Base-by-base conservation (phyloP, 148 eudicot species). In the Amaranthus cruentus region DNA sequence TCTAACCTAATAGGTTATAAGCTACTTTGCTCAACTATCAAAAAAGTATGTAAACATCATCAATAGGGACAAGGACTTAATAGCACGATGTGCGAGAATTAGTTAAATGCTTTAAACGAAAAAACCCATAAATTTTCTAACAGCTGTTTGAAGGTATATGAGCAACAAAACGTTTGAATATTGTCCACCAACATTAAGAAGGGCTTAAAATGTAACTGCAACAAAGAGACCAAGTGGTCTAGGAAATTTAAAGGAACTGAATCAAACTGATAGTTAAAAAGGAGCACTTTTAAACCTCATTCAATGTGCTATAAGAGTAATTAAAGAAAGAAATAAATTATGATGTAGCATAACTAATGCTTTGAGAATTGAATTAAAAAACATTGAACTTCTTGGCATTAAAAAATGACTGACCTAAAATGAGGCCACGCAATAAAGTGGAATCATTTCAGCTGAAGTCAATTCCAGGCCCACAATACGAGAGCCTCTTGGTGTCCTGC, bases 401-500 rank as follows among this genome's bases (percentile, higher is more conserved):
- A 90, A 90, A 18, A 85, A 83, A 79, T 75, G 72, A 91, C 97
- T 90, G 93, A 91, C 97, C 96, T 91, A 90, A 84, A 84, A 87
- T 83, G 91, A 87, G 89, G 88, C 92, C 96, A 96, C 90, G 88
- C 85, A 92, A 75, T 18, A 18, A 82, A 18, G 18, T 18, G 99
- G 97, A 86, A 85, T 86, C 96, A 90, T 88, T 90, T 96, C 96
- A 82, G 94, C 96, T 83, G 92, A 85, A 90, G 89, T 85, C 91
- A 89, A 88, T 91, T 90, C 91, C 97, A 87, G 90, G 99, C 94
- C 94, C 97, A 88, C 87, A 86, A 86, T 86, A 90, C 73, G 94
- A 95, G 97, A 92, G 96, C 96, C 96, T 83, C 91, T 90, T 80
- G 86, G 84, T 85, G 86, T 89, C 97, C 99, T 96, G 98, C 94